Evolutionary conservation across 1,139 yeast species (phyloP).

Genomic region (Yamadazyma taylorii): DNA sequence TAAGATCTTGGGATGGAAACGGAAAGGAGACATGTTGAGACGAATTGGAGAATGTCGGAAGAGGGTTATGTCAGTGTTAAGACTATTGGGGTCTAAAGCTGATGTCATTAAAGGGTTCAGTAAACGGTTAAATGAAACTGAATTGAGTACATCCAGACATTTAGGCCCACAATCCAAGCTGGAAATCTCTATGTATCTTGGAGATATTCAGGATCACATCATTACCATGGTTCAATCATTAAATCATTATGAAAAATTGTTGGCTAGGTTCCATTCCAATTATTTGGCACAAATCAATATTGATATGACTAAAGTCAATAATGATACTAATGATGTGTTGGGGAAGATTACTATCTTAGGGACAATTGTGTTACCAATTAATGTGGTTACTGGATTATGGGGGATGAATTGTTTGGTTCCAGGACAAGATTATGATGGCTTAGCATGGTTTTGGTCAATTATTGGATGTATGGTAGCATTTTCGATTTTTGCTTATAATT

Average conservation of each 20-base stretch:
- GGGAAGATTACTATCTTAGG: conserved; percentile 93
- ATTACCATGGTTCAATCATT: conserved; percentile 95
- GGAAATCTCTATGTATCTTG: conserved; percentile 79
- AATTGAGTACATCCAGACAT: conserved; percentile 60
- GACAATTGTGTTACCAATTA: conserved; percentile 91
- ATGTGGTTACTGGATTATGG: conserved; percentile 95
- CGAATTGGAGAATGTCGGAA: conserved; percentile 95
- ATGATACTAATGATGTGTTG: conserved; percentile 93
- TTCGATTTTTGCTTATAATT: conserved; percentile 41
- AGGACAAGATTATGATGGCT: conserved; percentile 74
- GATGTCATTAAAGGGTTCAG: conserved; percentile 95
- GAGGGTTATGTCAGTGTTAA: conserved; percentile 84
- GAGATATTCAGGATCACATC: conserved; percentile 92
- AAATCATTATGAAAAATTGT: conserved; percentile 88
- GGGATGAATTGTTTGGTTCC: conserved; percentile 98
- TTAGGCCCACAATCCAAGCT: conserved; percentile 20
- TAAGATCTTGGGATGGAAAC: conserved; percentile 73
- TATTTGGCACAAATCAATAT: conserved; percentile 95
- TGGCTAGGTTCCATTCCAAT: conserved; percentile 92
- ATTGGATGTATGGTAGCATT: conserved; percentile 35
- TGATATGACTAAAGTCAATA: conserved; percentile 96
- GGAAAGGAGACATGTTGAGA: conserved; percentile 91
- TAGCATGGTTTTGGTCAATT: conserved; percentile 73
- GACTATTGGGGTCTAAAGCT: conserved; percentile 88
- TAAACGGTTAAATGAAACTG: conserved; percentile 83